Percentiles rank a stretch among this genome's conserved stretches.
Conservation (phyloP, 352 stramenopile genomes). For the Phytophthora hibernalis region DNA sequence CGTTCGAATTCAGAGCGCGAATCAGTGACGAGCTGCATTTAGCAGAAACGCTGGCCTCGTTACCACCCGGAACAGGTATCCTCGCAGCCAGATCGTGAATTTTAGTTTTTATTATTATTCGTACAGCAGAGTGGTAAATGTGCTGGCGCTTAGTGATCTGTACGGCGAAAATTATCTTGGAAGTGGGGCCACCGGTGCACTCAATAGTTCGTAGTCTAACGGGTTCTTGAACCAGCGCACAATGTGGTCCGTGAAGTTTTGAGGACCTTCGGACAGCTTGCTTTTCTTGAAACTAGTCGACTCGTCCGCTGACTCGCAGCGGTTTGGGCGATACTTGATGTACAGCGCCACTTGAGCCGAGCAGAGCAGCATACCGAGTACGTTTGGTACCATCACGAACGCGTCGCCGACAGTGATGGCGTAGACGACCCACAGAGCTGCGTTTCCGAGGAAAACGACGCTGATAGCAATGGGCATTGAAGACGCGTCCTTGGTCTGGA, state of each 20-base stretch:
- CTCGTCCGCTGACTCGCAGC: conserved; percentile 3
- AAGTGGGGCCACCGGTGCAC: conserved; percentile 16
- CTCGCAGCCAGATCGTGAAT: background rate
- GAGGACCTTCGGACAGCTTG: conserved; percentile 15
- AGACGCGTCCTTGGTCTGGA: conserved; percentile 37
- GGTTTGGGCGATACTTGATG: conserved; percentile 30
- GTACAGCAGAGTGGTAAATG: background rate
- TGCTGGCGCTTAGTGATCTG: background rate
- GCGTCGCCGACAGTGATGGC: conserved; percentile 27
- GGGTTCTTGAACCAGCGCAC: conserved; percentile 34
- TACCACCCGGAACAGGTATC: no score
- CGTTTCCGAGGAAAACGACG: conserved; percentile 37
- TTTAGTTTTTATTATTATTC: background rate
- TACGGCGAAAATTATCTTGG: conserved; percentile 20
- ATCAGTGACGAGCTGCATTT: no score
- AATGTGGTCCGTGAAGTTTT: conserved; percentile 11
- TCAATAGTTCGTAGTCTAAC: conserved; percentile 29
- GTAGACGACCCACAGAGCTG: conserved; percentile 40
- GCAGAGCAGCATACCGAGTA: conserved; percentile 39
- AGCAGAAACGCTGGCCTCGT: no score
- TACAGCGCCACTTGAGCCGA: conserved; percentile 37
- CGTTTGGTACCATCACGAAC: conserved; percentile 44
- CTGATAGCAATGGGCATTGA: conserved; percentile 41
- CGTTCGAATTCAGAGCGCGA: background rate
- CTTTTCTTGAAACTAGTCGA: conserved; percentile 24